Base-by-base conservation (phyloP, 805 yeast species). In the Saturnispora silvae region DNA sequence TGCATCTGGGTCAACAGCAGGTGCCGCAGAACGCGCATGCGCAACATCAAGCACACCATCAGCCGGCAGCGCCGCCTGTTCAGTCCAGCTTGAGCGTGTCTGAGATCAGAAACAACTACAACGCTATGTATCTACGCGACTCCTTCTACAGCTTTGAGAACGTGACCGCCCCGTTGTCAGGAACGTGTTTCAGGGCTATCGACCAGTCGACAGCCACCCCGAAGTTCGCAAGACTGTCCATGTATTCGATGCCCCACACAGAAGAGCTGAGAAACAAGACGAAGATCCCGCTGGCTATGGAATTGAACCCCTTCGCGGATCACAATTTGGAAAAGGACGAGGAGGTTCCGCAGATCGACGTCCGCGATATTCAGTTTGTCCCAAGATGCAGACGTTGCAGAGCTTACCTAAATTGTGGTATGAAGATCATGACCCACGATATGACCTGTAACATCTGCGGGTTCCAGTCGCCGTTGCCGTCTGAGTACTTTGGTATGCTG, bases 371-470 rank as follows among this genome's bases (percentile, higher is more conserved):
- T 28, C 67, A 67, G 13, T 84, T 85, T 1, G 94, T 95, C 0
- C 78, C 94, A 24, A 72, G 99, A 47, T 92, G 99, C 60, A 72
- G 75, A 46, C 77, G 97, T 44, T 92, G 99, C 61, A 73, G 96
- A 39, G 74, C 95, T 1, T 92, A 86, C 56, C 67, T 86, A 44
- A 92, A 89, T 54, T 94, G 96, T 3, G 72, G 77, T 15, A 80
- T 82, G 76, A 77, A 71, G 43, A 77, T 74, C 37, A 67, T 73
- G 5, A 77, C 77, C 20, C 71, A 76, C 30, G 64, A 61, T 40
- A 81, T 84, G 57, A 65, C 73, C 10, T 92, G 98, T 65, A 89
- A 89, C 57, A 71, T 92, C 51, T 92, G 98, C 61, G 76, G 75
- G 43, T 81, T 81, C 47, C 71, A 84, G 37, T 81, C 79, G 51